Percentiles rank a stretch among this genome's conserved stretches.
These are phyloP conservation scores for Medicago truncatula DNA, from an alignment of 306 rosid species.

Conservation along the genomic window DNA sequence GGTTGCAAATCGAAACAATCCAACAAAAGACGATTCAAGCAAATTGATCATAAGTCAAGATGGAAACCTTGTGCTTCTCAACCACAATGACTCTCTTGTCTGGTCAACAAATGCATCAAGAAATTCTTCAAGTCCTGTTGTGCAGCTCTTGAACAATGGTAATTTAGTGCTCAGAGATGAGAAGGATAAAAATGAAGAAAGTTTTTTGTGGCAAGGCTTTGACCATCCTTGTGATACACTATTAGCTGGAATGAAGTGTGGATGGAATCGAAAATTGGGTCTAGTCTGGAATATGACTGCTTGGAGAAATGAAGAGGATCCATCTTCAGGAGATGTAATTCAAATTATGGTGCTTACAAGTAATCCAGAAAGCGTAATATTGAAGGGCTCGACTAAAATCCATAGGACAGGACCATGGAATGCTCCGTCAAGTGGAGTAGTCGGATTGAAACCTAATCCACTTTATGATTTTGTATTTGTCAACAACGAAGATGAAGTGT, in stretches of 20 bases:
- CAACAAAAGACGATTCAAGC: constrained; percentile 16
- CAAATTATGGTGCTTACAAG: constrained; percentile 16
- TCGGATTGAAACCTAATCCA: neutral
- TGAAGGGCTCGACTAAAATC: constrained; percentile 39
- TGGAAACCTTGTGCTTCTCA: constrained; percentile 2
- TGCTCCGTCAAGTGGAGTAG: constrained; percentile 5
- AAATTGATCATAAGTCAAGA: neutral
- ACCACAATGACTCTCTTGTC: neutral
- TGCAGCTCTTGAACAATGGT: constrained; percentile 51
- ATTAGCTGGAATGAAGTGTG: constrained; percentile 45
- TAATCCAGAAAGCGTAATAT: constrained; percentile 43
- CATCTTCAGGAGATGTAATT: constrained; percentile 28
- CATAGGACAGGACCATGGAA: constrained; percentile 45
- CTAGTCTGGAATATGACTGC: constrained; percentile 47
- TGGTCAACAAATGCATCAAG: constrained; percentile 26
- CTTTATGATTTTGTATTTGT: neutral
- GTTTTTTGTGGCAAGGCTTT: constrained; percentile 60
- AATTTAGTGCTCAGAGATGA: constrained; percentile 53
- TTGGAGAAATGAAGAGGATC: constrained; percentile 47
- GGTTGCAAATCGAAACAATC: constrained; percentile 31
- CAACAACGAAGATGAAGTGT: constrained; percentile 8
- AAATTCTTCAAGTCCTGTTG: neutral
- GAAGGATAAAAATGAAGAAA: constrained; percentile 25
- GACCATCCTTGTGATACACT: constrained; percentile 55
- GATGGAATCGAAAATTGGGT: constrained; percentile 45